These are phyloP conservation scores for Phialophora chinensis DNA, from an alignment of 2,329 filamentous ascomycete genomes.

Conservation along the genomic window DNA sequence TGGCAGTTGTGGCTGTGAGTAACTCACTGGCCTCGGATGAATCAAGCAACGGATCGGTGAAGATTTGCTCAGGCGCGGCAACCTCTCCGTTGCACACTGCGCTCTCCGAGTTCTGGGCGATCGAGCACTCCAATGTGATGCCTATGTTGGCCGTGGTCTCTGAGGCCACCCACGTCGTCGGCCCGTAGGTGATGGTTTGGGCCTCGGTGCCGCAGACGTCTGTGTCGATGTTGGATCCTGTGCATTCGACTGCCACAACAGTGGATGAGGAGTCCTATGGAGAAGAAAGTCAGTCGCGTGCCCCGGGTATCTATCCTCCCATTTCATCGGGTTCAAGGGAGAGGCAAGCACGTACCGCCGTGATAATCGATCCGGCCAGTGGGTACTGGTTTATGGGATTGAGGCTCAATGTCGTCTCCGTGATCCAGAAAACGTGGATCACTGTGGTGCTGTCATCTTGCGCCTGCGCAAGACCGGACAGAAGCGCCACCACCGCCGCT, in stretches of 20 bases:
- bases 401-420: constrained; percentile 4
- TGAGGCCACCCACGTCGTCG: constrained; percentile 6
- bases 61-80: background rate
- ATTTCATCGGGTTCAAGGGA: background rate
- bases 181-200: constrained; percentile 10
- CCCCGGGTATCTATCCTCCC: background rate
- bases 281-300: constrained; percentile 3
- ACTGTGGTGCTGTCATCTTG: constrained; percentile 1
- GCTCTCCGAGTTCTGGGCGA: constrained; percentile 10
- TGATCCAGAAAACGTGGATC: constrained; percentile 13
- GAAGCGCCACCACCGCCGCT: constrained; percentile 3
- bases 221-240: constrained; percentile 5
- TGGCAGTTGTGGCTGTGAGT: constrained; percentile 6
- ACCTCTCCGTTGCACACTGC: background rate
- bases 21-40: constrained; percentile 3
- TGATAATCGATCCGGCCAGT: constrained; percentile 8
- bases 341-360: constrained; percentile 3
- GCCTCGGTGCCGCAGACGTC: constrained; percentile 2
- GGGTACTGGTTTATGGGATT: constrained; percentile 1
- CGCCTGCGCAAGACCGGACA: constrained; percentile 2
- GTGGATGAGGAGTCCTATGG: constrained; percentile 9
- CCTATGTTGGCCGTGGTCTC: constrained; percentile 3
- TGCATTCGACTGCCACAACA: constrained; percentile 11
- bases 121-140: constrained; percentile 2
- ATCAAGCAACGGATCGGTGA: constrained; percentile 11